Evolutionary conservation across 768 basidiomycete species (phyloP).

Genomic region (Chiua virens): DNA sequence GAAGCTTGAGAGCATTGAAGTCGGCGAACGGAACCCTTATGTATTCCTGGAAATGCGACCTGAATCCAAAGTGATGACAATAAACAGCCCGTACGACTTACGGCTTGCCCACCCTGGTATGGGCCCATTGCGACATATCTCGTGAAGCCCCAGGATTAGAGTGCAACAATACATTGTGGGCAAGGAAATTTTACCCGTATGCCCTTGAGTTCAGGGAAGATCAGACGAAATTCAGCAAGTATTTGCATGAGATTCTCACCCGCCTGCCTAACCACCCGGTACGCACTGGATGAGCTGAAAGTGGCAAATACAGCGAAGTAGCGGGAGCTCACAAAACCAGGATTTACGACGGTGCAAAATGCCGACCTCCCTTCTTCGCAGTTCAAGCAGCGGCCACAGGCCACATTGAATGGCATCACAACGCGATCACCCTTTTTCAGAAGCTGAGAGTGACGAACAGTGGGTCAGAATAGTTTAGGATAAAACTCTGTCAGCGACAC

Average conservation of each 20-base stretch:
- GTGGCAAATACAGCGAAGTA: not conserved
- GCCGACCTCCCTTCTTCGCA: slow-evolving; percentile 54
- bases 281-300: not conserved
- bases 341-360: slow-evolving; percentile 58
- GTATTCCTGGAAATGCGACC: too few species aligned
- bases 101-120: too few species aligned
- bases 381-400: slow-evolving; percentile 56
- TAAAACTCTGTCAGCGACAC: not conserved
- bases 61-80: too few species aligned
- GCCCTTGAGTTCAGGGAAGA: not conserved
- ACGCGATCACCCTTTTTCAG: slow-evolving; percentile 57
- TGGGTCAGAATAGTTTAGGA: not conserved
- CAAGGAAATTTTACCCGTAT: not conserved
- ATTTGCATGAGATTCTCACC: not conserved
- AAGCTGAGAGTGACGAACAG: slow-evolving; percentile 29
- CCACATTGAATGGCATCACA: slow-evolving; percentile 63
- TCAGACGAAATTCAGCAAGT: not conserved
- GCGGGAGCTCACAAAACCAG: slow-evolving; percentile 16
- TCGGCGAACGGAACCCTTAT: too few species aligned
- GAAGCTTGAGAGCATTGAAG: too few species aligned
- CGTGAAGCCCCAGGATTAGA: too few species aligned
- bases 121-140: too few species aligned
- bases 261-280: not conserved
- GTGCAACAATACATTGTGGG: too few species aligned
- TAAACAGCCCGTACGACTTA: too few species aligned